Base-by-base conservation (phyloP, 2,329 filamentous ascomycete species). In the Passalora sequoiae region DNA sequence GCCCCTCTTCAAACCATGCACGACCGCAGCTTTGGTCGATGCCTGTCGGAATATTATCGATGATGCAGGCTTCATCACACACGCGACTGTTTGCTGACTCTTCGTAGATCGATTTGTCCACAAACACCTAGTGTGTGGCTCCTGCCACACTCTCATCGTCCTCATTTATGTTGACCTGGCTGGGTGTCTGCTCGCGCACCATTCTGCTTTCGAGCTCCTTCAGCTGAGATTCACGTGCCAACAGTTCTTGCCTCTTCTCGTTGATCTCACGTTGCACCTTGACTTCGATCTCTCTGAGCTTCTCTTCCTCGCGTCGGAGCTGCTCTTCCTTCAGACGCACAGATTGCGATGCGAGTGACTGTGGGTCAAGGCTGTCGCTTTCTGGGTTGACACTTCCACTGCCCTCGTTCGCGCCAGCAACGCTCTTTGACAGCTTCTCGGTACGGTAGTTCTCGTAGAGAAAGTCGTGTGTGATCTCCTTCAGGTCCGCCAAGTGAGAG, bases 401-500 rank as follows among this genome's bases (percentile, higher is more conserved):
- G 25, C 95, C 89, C 57, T 96, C 91, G 68, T 50, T 51, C 30
- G 45, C 44, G 40, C 50, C 51, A 31, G 96, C 89, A 59, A 98
- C 92, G 67, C 89, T 96, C 87, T 97, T 98, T 76, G 87, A 94
- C 61, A 98, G 86, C 77, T 97, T 97, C 86, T 98, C 92, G 64
- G 92, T 98, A 88, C 92, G 89, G 80, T 98, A 98, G 75, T 98
- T 98, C 70, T 98, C 92, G 74, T 98, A 98, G 54, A 98, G 76
- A 83, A 98, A 98, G 71, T 98, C 92, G 70, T 98, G 92, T 40
- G 92, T 98, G 66, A 98, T 98, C 71, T 98, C 92, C 82, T 98
- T 98, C 62, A 98, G 74, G 69, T 98, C 92, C 50, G 92, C 92
- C 65, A 98, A 74, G 75, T 98, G 92, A 72, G 89, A 96, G 78